phyloP scores from a whole-genome alignment of 75 land plant genomes.

The Cunninghamia lanceolata region DNA sequence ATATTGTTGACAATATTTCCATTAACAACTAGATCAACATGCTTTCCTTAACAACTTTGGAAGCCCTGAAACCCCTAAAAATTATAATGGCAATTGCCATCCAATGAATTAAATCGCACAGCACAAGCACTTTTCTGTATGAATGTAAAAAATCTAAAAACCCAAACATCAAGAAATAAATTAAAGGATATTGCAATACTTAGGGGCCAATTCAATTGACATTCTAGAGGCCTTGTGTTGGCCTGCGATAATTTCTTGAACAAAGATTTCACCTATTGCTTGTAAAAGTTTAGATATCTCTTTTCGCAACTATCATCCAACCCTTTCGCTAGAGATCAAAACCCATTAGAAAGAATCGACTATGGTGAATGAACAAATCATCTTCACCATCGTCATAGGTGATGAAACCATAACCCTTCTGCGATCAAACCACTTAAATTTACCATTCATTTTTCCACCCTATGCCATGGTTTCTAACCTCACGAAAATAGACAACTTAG shows the following conservation, averaged over 20 bases:
- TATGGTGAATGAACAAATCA: too few relatives aligned
- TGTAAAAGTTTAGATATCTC: constrained; percentile 80
- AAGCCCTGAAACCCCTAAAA: neutral
- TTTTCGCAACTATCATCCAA: constrained; percentile 82
- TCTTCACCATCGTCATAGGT: too few relatives aligned
- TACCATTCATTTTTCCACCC: too few relatives aligned
- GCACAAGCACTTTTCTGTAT: neutral
- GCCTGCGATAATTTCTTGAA: constrained; percentile 84
- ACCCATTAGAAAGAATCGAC: too few relatives aligned
- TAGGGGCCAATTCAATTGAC: constrained; percentile 94
- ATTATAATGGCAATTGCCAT: neutral
- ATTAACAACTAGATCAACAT: neutral
- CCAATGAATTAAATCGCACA: neutral
- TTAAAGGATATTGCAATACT: constrained; percentile 84
- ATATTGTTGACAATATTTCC: too few relatives aligned
- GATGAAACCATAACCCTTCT: too few relatives aligned
- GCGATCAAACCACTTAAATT: too few relatives aligned
- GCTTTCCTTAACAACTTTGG: neutral
- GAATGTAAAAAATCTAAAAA: neutral
- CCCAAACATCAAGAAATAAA: neutral
- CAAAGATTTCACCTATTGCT: constrained; percentile 88
- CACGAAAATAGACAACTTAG: too few relatives aligned
- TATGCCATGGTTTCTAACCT: too few relatives aligned
- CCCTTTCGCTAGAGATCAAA: constrained; percentile 92
- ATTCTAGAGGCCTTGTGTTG: constrained; percentile 85